Evolutionary conservation across 495 filamentous ascomycete species (phyloP).

Genomic region (Daldinia decipiens): DNA sequence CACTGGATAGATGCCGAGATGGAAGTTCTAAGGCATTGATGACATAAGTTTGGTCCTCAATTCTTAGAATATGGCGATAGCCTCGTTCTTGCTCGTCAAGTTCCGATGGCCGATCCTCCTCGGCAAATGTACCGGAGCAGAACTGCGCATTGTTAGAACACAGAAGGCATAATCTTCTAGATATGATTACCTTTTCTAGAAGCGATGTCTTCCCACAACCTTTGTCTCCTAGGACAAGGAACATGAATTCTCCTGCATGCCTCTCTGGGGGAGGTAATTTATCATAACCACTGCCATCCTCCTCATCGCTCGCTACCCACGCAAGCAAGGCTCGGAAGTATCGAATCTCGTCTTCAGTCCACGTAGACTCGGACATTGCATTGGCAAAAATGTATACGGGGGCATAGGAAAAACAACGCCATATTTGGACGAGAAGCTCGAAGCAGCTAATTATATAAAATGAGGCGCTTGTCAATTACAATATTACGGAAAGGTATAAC

Average conservation of each 20-base stretch:
- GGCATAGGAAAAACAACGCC: neutral
- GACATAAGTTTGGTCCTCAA: constrained; percentile 48
- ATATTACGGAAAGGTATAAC: constrained; percentile 22
- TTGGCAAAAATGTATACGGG: neutral
- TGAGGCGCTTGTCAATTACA: constrained; percentile 11
- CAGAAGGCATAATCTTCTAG: neutral
- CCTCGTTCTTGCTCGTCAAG: constrained; percentile 46
- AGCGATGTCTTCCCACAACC: constrained; percentile 57
- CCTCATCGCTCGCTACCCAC: constrained; percentile 50
- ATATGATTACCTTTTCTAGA: constrained; percentile 49
- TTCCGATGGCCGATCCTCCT: constrained; percentile 39
- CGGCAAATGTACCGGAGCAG: constrained; percentile 43
- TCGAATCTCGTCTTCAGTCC: constrained; percentile 54
- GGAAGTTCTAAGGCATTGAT: constrained; percentile 55
- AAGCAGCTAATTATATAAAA: constrained; percentile 21
- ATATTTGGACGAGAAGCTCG: constrained; percentile 7
- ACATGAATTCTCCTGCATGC: constrained; percentile 51
- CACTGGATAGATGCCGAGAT: constrained; percentile 46
- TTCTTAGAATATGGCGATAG: constrained; percentile 48
- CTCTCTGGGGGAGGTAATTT: constrained; percentile 18
- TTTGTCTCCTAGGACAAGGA: constrained; percentile 55
- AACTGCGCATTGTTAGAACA: constrained; percentile 43
- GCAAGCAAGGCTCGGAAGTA: constrained; percentile 56
- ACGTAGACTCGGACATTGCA: constrained; percentile 43
- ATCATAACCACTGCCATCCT: constrained; percentile 6